Evolutionary conservation across 2,329 filamentous ascomycete species (phyloP).

Genomic region (Fusarium nisikadoi): DNA sequence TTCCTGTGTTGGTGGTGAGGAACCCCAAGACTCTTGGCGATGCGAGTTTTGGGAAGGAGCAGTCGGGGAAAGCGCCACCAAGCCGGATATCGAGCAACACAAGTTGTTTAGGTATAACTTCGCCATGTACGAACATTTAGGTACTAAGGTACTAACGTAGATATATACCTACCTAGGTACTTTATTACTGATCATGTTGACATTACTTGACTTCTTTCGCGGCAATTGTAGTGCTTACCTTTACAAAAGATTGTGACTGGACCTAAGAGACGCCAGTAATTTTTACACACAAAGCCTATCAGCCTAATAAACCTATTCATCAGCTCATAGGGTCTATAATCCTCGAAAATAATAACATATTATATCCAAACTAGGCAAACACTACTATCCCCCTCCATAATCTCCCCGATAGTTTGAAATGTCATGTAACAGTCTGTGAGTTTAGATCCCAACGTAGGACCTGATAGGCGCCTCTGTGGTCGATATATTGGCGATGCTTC

Average conservation of each 20-base stretch:
- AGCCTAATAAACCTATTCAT: neutral
- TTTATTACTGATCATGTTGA: too few relatives aligned
- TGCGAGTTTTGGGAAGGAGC: neutral
- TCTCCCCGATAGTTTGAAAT: neutral
- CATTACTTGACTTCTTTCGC: too few relatives aligned
- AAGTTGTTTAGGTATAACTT: too few relatives aligned
- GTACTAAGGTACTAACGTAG: too few relatives aligned
- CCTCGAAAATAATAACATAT: neutral
- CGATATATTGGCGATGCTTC: too few relatives aligned
- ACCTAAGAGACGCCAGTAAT: neutral
- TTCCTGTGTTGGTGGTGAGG: neutral
- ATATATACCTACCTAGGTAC: too few relatives aligned
- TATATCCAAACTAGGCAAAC: rapidly evolving
- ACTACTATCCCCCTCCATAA: too few relatives aligned
- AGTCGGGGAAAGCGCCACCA: too few relatives aligned
- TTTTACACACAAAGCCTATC: rapidly evolving
- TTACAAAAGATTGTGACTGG: neutral
- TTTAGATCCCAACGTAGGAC: rapidly evolving
- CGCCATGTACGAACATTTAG: too few relatives aligned
- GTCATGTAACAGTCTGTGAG: rapidly evolving
- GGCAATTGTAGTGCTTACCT: neutral
- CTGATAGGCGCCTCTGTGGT: rapidly evolving
- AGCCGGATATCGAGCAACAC: neutral
- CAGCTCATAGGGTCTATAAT: neutral
- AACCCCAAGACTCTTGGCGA: rapidly evolving